Base-by-base conservation (phyloP, 768 basidiomycete species). In the Leccinum ochraceum region DNA sequence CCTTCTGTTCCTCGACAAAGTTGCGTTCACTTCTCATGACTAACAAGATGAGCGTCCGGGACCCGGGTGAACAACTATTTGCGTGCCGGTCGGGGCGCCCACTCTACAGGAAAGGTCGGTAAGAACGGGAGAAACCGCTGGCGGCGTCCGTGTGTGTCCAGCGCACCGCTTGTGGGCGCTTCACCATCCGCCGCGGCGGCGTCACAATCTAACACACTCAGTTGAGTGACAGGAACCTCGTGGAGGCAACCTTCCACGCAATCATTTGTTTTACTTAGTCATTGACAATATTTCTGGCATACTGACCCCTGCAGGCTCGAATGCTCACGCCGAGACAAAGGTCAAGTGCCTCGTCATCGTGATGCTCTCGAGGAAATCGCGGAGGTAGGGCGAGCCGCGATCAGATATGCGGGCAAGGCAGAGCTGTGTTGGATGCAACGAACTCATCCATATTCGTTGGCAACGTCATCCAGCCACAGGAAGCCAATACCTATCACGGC, bases 181-280 rank as follows among this genome's bases (percentile, higher is more conserved):
- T 22, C n/a, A 5, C 16, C 32, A 28, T 22, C 3, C 32, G 11
- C 5, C 1, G 8, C 28, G 4, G 28, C 16, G 14, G 50, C 50
- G 26, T 22, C 51, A 32, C 20, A 32, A 13, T 13, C 16, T 32
- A n/a, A 50, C 9, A 13, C n/a, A 50, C 14, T 26, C 49, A 50
- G 22, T 14, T 26, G 26, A 50, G 24, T 22, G 26, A 20, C 28
- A 34, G 20, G 5, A 26, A 13, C 50, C 50, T 51, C 50, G 28
- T 51, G 50, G 26, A 51, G 16, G 52, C 17, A 52, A 52, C 51
- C n/a, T 52, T 53, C 32, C 52, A 34, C 7, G 6, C 11, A 32
- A 53, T 53, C 32, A 53, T 53, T 53, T 34, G 52, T 53, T 53
- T 53, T 53, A 53, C 52, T 32, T 53, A 6, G 10, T 17, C 26